Conservation (phyloP, 2,329 filamentous ascomycete genomes). For the Calonectria ilicicola region DNA sequence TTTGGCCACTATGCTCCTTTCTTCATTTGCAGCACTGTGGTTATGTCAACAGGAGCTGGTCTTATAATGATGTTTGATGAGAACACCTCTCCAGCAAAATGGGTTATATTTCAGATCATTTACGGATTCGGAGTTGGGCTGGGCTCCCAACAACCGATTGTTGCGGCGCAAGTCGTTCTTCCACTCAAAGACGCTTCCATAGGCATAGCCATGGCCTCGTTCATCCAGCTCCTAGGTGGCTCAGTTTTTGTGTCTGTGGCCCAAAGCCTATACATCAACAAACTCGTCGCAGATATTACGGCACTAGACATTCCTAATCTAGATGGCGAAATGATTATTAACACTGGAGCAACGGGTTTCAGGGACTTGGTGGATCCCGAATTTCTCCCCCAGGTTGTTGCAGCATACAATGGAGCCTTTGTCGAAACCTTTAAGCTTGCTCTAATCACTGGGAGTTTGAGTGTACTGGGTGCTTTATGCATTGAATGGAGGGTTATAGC, state of each 20-base stretch:
- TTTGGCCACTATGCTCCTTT: constrained; percentile 15
- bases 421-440: not conserved
- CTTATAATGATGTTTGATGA: not conserved
- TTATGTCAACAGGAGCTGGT: constrained; percentile 9
- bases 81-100: not conserved
- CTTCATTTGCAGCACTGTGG: not conserved
- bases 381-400: not conserved
- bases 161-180: constrained; percentile 14
- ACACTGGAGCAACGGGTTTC: constrained; percentile 12
- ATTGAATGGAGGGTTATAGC: constrained; percentile 32
- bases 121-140: constrained; percentile 15
- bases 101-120: constrained; percentile 10
- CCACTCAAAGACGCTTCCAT: constrained; percentile 8
- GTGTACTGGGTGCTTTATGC: constrained; percentile 9
- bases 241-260: constrained; percentile 18
- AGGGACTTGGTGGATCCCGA: not conserved
- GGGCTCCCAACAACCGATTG: not conserved
- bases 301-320: constrained; percentile 8
- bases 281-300: not conserved
- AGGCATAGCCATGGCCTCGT: constrained; percentile 11
- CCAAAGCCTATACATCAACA: constrained; percentile 12
- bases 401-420: constrained; percentile 11
- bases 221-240: constrained; percentile 15
- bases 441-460: not conserved
- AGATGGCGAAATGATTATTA: constrained; percentile 2